Conservation (phyloP, 768 basidiomycete genomes). For the Clathrus columnatus region DNA sequence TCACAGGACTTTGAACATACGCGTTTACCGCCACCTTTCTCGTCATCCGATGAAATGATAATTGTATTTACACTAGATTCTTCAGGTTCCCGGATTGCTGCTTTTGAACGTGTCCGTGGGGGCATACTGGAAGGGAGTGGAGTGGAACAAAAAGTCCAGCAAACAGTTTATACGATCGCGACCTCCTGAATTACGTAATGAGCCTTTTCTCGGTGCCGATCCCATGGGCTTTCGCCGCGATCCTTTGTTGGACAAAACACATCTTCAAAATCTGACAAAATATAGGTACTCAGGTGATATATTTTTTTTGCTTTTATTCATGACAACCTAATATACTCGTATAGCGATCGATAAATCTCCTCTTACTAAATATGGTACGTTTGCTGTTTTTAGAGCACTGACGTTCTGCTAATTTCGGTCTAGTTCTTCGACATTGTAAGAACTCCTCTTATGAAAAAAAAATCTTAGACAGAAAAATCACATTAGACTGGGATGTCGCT, state of each 20-base stretch:
- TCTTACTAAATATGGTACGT: constrained; percentile 10
- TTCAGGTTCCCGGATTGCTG: not conserved
- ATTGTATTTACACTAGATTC: not conserved
- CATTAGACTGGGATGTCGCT: constrained; percentile 11
- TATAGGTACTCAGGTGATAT: not conserved
- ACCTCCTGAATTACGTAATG: not conserved
- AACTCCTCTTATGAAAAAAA: not conserved
- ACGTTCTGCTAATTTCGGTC: not conserved
- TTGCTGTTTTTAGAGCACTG: not conserved
- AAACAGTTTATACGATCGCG: too few species aligned
- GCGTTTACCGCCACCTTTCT: not conserved
- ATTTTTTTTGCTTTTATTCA: not conserved
- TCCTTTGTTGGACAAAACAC: too few species aligned
- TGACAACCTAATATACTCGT: too few species aligned
- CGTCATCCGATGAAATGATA: not conserved
- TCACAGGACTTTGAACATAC: not conserved
- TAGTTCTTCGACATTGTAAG: constrained; percentile 11
- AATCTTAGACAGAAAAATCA: not conserved
- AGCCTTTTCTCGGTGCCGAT: not conserved
- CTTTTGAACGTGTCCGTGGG: not conserved
- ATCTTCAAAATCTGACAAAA: too few species aligned
- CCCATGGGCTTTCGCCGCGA: not conserved
- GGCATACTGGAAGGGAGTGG: not conserved
- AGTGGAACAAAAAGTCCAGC: not conserved
- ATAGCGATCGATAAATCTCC: constrained; percentile 10